Evolutionary conservation across 2,329 filamentous ascomycete genomes (phyloP).

Genomic region (Sodiomyces alkalinus): DNA sequence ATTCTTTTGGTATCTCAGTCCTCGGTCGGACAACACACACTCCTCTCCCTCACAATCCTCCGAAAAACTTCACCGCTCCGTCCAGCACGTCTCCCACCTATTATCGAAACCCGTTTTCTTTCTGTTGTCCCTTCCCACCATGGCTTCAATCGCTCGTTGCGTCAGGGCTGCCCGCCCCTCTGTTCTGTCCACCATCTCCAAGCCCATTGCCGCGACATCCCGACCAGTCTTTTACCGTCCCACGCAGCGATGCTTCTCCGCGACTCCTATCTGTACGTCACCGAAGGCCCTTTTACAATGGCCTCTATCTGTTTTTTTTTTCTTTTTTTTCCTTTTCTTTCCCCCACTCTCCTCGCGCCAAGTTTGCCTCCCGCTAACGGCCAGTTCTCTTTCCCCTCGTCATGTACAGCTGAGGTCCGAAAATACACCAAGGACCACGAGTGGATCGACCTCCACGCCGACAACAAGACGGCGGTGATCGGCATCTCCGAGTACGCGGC

Average conservation of each 20-base stretch:
- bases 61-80: too few species aligned
- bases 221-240: slow-evolving; percentile 22
- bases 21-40: too few species aligned
- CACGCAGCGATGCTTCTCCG: slow-evolving; percentile 26
- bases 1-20: too few species aligned
- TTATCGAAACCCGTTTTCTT: too few species aligned
- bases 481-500: slow-evolving; percentile 90
- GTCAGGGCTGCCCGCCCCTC: slow-evolving; percentile 33
- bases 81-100: too few species aligned
- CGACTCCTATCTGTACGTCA: slow-evolving; percentile 20
- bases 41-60: too few species aligned
- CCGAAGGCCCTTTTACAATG: too few species aligned
- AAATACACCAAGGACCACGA: slow-evolving; percentile 96
- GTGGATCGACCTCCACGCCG: slow-evolving; percentile 81
- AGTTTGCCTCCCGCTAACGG: neutral
- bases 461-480: slow-evolving; percentile 65
- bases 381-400: too few species aligned
- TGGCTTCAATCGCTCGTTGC: slow-evolving; percentile 47
- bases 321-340: slow-evolving; percentile 1
- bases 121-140: too few species aligned
- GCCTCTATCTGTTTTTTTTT: too few species aligned
- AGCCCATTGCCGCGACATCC: slow-evolving; percentile 15
- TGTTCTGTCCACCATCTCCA: slow-evolving; percentile 23
- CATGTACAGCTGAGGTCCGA: slow-evolving; percentile 48
- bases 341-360: neutral